These are phyloP conservation scores for Russula olivacea DNA, from an alignment of 768 basidiomycete species.

Conservation along the genomic window DNA sequence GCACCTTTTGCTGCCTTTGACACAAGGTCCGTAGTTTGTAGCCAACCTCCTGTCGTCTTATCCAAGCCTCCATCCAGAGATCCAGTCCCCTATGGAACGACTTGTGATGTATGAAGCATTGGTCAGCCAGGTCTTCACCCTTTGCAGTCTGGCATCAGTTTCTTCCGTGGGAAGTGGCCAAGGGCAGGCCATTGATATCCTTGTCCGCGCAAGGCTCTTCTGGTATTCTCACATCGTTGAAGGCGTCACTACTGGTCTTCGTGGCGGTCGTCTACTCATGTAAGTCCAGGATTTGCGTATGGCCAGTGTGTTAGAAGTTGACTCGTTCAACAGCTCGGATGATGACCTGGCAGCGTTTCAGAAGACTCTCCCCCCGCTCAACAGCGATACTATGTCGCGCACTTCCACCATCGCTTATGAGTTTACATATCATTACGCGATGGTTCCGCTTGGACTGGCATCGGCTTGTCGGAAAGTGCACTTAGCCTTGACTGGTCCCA, in stretches of 20 bases:
- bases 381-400: conserved; percentile 29
- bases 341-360: conserved; percentile 77
- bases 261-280: conserved; percentile 81
- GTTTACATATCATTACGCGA: conserved; percentile 53
- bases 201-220: conserved; percentile 70
- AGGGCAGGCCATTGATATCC: conserved; percentile 51
- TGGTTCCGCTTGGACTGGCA: conserved; percentile 69
- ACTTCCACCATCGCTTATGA: conserved; percentile 41
- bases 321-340: conserved; percentile 43
- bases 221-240: conserved; percentile 89
- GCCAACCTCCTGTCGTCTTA: conserved; percentile 3
- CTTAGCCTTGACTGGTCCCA: conserved; percentile 67
- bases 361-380: conserved; percentile 38
- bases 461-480: conserved; percentile 76
- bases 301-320: conserved; percentile 8
- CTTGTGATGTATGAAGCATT: conserved; percentile 73
- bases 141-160: conserved; percentile 53
- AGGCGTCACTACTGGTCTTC: conserved; percentile 72
- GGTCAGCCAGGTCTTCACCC: conserved; percentile 70
- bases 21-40: conserved; percentile 55
- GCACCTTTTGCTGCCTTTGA: conserved; percentile 73
- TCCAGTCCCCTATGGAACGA: conserved; percentile 42
- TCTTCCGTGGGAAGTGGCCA: conserved; percentile 45
- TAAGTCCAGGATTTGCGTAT: conserved; percentile 35
- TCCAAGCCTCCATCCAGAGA: conserved; percentile 31